phyloP scores from a whole-genome alignment of 1,139 yeast genomes.

The Saccharomyces hybrid region DNA sequence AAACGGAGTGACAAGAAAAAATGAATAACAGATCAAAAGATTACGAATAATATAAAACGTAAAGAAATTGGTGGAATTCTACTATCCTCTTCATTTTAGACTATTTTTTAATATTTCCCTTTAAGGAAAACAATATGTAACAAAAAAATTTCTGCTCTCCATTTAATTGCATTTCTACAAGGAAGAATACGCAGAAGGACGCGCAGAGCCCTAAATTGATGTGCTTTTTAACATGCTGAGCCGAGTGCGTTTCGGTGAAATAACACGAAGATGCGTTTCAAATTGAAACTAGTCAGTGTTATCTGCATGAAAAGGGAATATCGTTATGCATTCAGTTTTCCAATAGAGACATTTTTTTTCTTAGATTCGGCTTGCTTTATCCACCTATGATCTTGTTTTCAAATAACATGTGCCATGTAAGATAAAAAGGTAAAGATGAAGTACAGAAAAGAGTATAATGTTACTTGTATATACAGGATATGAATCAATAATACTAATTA shows the following conservation, averaged over 20 bases:
- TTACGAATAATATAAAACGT: slow-evolving; percentile 42
- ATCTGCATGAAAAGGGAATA: not conserved
- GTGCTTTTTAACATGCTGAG: not conserved
- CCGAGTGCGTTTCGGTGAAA: not conserved
- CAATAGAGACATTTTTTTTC: not conserved
- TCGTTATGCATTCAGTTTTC: not conserved
- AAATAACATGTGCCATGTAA: not conserved
- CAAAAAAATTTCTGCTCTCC: slow-evolving; percentile 1
- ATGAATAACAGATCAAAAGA: slow-evolving; percentile 13
- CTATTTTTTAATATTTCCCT: not conserved
- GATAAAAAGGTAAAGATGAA: not conserved
- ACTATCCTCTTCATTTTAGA: slow-evolving; percentile 2
- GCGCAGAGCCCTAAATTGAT: not conserved
- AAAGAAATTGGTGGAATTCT: slow-evolving; percentile 40
- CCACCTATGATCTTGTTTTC: not conserved
- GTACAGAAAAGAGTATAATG: not conserved
- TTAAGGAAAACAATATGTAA: slow-evolving; percentile 3
- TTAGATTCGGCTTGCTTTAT: not conserved
- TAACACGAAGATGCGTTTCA: not conserved
- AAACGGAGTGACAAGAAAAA: not conserved
- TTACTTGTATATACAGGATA: not conserved
- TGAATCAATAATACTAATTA: slow-evolving; percentile 2
- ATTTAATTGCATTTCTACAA: not conserved
- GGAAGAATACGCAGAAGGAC: not conserved
- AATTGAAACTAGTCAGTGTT: not conserved